Evolutionary conservation across 176 grass and related monocot species (phyloP).

Genomic region (Puya raimondii): DNA sequence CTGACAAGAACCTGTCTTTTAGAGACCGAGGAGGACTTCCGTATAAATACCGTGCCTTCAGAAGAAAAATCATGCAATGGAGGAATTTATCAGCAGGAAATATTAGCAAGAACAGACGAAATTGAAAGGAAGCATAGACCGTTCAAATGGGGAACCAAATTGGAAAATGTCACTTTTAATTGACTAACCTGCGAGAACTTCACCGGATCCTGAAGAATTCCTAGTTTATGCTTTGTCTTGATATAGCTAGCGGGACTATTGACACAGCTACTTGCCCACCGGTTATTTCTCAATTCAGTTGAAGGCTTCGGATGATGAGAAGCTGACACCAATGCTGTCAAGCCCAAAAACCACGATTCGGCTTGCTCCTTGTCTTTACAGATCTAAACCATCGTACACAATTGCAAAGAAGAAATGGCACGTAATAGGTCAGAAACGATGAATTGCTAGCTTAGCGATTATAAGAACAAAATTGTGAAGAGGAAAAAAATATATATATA

Average conservation of each 20-base stretch:
- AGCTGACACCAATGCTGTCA: constrained; percentile 49
- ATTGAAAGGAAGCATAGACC: constrained; percentile 17
- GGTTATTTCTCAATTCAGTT: constrained; percentile 46
- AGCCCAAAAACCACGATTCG: constrained; percentile 67
- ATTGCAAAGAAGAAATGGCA: neutral
- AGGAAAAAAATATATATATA: constrained; percentile 2
- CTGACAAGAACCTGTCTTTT: constrained; percentile 40
- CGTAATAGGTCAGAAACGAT: neutral
- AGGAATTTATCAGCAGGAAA: neutral
- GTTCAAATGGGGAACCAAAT: neutral
- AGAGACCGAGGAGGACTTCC: constrained; percentile 60
- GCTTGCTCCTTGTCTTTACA: constrained; percentile 89
- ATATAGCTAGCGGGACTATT: constrained; percentile 78
- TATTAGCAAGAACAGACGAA: constrained; percentile 9
- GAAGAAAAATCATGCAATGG: constrained; percentile 16
- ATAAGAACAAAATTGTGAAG: constrained; percentile 14
- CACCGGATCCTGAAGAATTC: constrained; percentile 38
- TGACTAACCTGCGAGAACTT: constrained; percentile 64
- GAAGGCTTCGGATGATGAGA: constrained; percentile 46
- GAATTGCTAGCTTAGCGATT: constrained; percentile 2
- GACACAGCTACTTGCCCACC: constrained; percentile 49
- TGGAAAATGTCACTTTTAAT: constrained; percentile 17
- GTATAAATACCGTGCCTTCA: constrained; percentile 78
- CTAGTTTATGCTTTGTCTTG: constrained; percentile 50
- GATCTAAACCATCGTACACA: constrained; percentile 32